Conservation (phyloP, 2,329 filamentous ascomycete genomes). For the Drechslerella dactyloides region DNA sequence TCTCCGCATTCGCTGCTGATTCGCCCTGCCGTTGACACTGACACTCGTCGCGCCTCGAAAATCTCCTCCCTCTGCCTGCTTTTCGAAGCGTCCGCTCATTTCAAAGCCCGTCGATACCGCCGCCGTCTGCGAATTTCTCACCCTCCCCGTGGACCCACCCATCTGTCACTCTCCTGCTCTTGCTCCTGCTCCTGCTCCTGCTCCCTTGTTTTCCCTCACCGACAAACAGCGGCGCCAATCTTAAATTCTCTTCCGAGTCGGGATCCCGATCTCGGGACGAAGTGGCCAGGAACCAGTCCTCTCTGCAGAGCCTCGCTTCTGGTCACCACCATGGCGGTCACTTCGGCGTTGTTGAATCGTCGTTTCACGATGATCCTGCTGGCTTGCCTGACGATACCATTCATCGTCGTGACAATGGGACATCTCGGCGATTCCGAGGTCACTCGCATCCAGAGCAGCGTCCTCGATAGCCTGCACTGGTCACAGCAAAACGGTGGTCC, state of each 20-base stretch:
- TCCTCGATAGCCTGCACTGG: background rate
- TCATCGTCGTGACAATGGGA: constrained; percentile 34
- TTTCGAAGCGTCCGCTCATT: constrained; percentile 44
- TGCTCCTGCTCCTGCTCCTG: background rate
- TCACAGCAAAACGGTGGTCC: background rate
- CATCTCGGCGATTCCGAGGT: constrained; percentile 13
- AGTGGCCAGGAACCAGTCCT: background rate
- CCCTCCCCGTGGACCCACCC: background rate
- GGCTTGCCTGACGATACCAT: constrained; percentile 31
- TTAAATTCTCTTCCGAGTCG: background rate
- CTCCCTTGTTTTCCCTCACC: background rate
- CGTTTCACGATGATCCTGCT: constrained; percentile 30
- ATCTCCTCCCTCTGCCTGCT: constrained; percentile 5
- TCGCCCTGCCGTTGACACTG: no score
- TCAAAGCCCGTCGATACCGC: background rate
- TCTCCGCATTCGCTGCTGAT: no score
- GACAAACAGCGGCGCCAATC: background rate
- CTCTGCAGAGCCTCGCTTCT: background rate
- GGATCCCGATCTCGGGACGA: background rate
- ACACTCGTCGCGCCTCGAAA: background rate
- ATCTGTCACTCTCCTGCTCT: background rate
- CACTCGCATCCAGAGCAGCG: background rate
- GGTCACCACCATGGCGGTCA: constrained; percentile 7
- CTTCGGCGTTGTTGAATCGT: constrained; percentile 35
- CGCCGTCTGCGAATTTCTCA: background rate